Conservation (phyloP, 1,284 basidiomycete genomes). For the Omphalotus olearius region DNA sequence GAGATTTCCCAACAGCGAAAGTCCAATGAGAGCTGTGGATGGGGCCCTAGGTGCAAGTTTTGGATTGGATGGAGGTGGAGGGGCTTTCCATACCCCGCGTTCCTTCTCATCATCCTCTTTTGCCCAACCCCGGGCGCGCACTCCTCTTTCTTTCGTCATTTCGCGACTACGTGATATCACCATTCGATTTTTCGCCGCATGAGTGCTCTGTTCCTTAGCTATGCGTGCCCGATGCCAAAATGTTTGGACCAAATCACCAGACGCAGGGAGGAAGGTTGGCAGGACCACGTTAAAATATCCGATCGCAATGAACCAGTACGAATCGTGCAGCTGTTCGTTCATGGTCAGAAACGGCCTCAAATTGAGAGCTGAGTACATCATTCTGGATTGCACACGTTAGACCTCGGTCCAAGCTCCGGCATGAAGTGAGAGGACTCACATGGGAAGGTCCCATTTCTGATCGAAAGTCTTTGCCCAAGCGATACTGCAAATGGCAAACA, state of each 20-base stretch:
- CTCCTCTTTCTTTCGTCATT: slow-evolving; percentile 61
- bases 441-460: slow-evolving; percentile 47
- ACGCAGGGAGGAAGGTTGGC: slow-evolving; percentile 56
- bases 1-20: slow-evolving; percentile 75
- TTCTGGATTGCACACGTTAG: slow-evolving; percentile 29
- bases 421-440: slow-evolving; percentile 30
- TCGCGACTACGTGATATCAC: slow-evolving; percentile 52
- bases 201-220: slow-evolving; percentile 63
- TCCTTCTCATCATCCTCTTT: slow-evolving; percentile 67
- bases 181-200: slow-evolving; percentile 58
- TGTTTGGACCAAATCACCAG: slow-evolving; percentile 32
- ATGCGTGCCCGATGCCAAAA: slow-evolving; percentile 75
- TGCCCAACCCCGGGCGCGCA: slow-evolving; percentile 59
- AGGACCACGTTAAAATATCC: slow-evolving; percentile 79
- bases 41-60: slow-evolving; percentile 25
- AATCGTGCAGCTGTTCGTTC: slow-evolving; percentile 43
- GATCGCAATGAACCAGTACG: slow-evolving; percentile 75
- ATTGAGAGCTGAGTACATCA: slow-evolving; percentile 82
- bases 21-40: slow-evolving; percentile 62
- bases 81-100: slow-evolving; percentile 36
- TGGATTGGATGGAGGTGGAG: slow-evolving; percentile 23
- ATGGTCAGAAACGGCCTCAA: slow-evolving; percentile 55
- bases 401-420: neutral
- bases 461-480: slow-evolving; percentile 58
- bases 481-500: slow-evolving; percentile 73